Evolutionary conservation across 768 basidiomycete species (phyloP).

Genomic region (Candolleomyces efflorescens): DNA sequence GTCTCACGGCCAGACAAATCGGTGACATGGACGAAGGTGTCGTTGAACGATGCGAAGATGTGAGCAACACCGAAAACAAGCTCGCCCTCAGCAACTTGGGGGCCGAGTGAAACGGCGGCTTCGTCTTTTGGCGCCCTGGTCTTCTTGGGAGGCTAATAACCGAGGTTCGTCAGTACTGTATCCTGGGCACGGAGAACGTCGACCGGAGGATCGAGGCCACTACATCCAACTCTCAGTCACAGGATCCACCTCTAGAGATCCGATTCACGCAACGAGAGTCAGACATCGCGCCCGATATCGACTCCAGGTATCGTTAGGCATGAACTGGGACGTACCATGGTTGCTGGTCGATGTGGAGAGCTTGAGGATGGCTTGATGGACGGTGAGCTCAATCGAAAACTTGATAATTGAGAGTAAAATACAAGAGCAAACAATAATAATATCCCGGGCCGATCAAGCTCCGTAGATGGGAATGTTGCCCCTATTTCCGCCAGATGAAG

Average conservation of each 20-base stretch:
- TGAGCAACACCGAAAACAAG: slow-evolving; percentile 97
- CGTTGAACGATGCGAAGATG: slow-evolving; percentile 99
- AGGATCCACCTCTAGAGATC: slow-evolving; percentile 43
- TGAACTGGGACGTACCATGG: slow-evolving; percentile 33
- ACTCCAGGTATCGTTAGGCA: slow-evolving; percentile 6
- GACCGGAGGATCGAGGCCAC: not conserved
- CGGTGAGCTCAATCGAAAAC: slow-evolving; percentile 17
- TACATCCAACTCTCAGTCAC: slow-evolving; percentile 46
- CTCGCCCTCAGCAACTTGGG: slow-evolving; percentile 94
- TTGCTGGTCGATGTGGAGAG: slow-evolving; percentile 22
- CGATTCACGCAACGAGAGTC: not conserved
- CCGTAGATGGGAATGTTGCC: not conserved
- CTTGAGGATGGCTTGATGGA: slow-evolving; percentile 31
- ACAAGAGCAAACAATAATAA: not conserved
- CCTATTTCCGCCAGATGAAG: too few relatives aligned
- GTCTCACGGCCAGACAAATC: slow-evolving; percentile 99
- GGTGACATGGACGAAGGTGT: slow-evolving; percentile 99
- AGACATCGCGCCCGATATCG: slow-evolving; percentile 6
- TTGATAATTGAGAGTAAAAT: not conserved
- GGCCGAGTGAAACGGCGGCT: slow-evolving; percentile 86
- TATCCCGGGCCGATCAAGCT: not conserved
- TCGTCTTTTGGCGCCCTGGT: slow-evolving; percentile 75
- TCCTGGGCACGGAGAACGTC: slow-evolving; percentile 4
- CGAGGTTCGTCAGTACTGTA: not conserved
- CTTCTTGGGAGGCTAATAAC: slow-evolving; percentile 75